Evolutionary conservation across 768 basidiomycete genomes (phyloP).

Genomic region (Amyloporia xantha): DNA sequence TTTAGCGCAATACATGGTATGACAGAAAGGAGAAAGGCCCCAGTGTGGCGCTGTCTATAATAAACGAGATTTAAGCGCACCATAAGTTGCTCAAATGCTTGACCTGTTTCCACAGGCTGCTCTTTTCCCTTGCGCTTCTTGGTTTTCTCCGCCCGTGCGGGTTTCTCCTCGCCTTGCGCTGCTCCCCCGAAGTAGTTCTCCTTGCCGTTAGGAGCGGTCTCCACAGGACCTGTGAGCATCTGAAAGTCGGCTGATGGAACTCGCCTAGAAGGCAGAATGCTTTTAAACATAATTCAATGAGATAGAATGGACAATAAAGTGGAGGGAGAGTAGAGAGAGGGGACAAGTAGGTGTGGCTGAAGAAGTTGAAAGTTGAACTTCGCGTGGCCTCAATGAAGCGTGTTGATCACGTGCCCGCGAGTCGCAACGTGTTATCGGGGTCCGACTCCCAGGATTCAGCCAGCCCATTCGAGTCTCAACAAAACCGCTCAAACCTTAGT

Average conservation of each 20-base stretch:
- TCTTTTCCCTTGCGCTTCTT: constrained; percentile 37
- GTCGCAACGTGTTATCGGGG: too few species aligned
- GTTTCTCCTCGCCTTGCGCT: constrained; percentile 20
- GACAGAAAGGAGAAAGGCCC: too few species aligned
- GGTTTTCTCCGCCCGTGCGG: constrained; percentile 36
- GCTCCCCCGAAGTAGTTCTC: constrained; percentile 55
- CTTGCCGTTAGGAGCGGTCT: constrained; percentile 43
- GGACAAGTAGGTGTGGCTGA: not conserved
- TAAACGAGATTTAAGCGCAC: constrained; percentile 37
- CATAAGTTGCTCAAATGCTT: constrained; percentile 77
- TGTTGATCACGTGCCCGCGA: constrained; percentile 2
- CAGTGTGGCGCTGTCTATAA: too few species aligned
- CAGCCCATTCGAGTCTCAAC: not conserved
- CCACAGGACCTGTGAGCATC: constrained; percentile 50
- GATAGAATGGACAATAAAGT: not conserved
- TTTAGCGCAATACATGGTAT: too few species aligned
- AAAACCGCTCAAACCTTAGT: too few species aligned
- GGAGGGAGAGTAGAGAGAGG: not conserved
- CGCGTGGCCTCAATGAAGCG: not conserved
- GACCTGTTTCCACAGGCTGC: constrained; percentile 41
- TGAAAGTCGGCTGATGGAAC: constrained; percentile 64
- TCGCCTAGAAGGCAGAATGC: constrained; percentile 67
- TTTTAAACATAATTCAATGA: constrained; percentile 62
- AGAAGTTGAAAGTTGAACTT: constrained; percentile 3
- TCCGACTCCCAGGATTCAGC: not conserved